Percentiles rank a stretch among this genome's conserved stretches.
phyloP scores from a whole-genome alignment of 495 filamentous ascomycete genomes.

The Podospora fimiseda region DNA sequence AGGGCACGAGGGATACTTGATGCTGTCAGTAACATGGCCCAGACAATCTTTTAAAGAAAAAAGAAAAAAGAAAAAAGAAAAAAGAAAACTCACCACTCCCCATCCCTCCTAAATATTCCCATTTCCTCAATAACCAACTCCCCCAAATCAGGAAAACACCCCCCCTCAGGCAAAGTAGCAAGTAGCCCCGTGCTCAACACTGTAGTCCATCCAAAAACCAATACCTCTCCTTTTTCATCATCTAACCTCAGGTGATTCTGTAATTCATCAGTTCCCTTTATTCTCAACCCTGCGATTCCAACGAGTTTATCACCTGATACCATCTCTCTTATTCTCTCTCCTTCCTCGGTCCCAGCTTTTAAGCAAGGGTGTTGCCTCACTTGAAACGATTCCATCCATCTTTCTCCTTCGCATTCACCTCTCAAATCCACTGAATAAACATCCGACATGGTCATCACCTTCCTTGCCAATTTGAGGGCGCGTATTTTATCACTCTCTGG shows the following conservation, averaged over 20 bases:
- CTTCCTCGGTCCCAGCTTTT: conserved; percentile 10
- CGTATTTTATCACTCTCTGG: conserved; percentile 7
- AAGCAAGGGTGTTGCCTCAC: conserved; percentile 24
- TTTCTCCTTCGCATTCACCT: background rate
- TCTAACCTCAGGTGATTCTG: conserved; percentile 28
- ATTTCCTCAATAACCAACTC: background rate
- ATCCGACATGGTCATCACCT: conserved; percentile 30
- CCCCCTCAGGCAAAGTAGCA: conserved; percentile 14
- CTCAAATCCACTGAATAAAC: too few relatives aligned
- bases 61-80: background rate
- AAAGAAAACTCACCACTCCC: background rate
- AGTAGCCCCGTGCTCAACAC: conserved; percentile 31
- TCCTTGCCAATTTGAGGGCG: conserved; percentile 28
- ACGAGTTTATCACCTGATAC: conserved; percentile 28
- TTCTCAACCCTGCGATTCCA: conserved; percentile 23
- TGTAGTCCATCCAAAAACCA: conserved; percentile 28
- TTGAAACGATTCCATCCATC: conserved; percentile 15
- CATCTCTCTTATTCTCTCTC: conserved; percentile 15
- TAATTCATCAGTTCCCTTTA: conserved; percentile 29
- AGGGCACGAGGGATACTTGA: conserved; percentile 24
- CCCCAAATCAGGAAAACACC: background rate
- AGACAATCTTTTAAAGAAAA: too few relatives aligned
- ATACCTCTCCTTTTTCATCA: conserved; percentile 20
- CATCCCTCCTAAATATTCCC: background rate
- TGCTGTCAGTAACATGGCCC: too few relatives aligned